These are phyloP conservation scores for Penicillium sp. DNA, from an alignment of 2,329 filamentous ascomycete genomes.

Conservation along the genomic window DNA sequence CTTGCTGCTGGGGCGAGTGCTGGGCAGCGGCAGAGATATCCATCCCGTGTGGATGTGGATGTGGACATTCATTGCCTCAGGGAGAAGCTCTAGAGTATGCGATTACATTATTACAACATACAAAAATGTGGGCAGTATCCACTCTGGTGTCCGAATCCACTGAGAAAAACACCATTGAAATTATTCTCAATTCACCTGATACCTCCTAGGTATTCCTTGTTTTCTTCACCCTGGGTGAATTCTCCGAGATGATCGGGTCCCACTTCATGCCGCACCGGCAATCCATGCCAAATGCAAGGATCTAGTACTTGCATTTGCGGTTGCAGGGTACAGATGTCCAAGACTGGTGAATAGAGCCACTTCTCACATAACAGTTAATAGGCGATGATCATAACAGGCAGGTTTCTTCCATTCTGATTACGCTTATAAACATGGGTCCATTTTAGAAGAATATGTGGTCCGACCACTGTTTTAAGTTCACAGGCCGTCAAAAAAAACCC, in stretches of 20 bases:
- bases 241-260: slow-evolving; percentile 2
- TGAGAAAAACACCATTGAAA: slow-evolving; percentile 3
- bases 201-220: not conserved
- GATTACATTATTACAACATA: not conserved
- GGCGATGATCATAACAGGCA: not conserved
- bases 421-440: not conserved
- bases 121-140: slow-evolving; percentile 1
- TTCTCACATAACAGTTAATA: not conserved
- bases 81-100: not conserved
- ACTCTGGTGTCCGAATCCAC: slow-evolving; percentile 9
- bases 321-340: not conserved
- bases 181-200: slow-evolving; percentile 1
- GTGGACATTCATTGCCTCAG: slow-evolving; percentile 9
- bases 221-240: slow-evolving; percentile 1
- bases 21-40: slow-evolving; percentile 12
- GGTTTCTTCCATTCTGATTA: not conserved
- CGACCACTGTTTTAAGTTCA: not conserved
- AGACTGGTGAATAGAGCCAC: not conserved
- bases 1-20: no score
- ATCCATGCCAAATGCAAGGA: not conserved
- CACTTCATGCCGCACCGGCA: not conserved
- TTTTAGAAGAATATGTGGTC: not conserved
- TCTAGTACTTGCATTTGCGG: not conserved
- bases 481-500: not conserved
- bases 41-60: slow-evolving; percentile 16